These are phyloP conservation scores for Phycomyces nitens DNA, from an alignment of 192 early-diverging fungal genomes.

Conservation along the genomic window DNA sequence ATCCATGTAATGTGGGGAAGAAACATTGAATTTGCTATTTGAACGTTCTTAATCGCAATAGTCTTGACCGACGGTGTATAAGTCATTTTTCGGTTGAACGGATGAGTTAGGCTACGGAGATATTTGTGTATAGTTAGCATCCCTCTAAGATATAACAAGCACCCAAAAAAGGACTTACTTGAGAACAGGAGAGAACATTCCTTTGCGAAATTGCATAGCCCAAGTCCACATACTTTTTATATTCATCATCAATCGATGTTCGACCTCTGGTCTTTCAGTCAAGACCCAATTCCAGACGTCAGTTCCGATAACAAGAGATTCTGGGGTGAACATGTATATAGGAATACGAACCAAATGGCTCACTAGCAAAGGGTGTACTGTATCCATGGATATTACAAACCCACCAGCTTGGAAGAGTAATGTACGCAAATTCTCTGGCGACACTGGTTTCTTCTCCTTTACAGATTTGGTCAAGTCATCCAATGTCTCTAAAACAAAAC, in stretches of 20 bases:
- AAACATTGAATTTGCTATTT: slow-evolving; percentile 55
- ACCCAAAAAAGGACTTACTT: slow-evolving; percentile 24
- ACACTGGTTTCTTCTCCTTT: slow-evolving; percentile 34
- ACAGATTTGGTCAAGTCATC: slow-evolving; percentile 34
- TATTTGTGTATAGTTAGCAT: neutral
- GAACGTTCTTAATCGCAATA: slow-evolving; percentile 53
- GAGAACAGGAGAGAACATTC: slow-evolving; percentile 67
- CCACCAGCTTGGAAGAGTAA: slow-evolving; percentile 52
- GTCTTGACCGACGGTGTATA: slow-evolving; percentile 86
- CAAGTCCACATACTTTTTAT: slow-evolving; percentile 81
- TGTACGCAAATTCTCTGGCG: slow-evolving; percentile 45
- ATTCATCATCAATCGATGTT: slow-evolving; percentile 77
- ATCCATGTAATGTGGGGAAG: slow-evolving; percentile 80
- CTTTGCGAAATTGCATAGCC: slow-evolving; percentile 71
- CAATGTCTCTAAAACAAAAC: slow-evolving; percentile 33
- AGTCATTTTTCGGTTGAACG: slow-evolving; percentile 87
- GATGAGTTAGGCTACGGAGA: slow-evolving; percentile 51
- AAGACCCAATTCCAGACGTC: slow-evolving; percentile 91
- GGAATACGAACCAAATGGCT: slow-evolving; percentile 85
- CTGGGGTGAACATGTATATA: slow-evolving; percentile 70
- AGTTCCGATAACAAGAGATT: slow-evolving; percentile 72
- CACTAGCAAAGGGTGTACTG: slow-evolving; percentile 67
- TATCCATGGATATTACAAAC: slow-evolving; percentile 37
- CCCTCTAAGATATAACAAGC: too few relatives aligned
- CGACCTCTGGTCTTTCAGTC: slow-evolving; percentile 65